These are phyloP conservation scores for Leucocoprinus birnbaumii DNA, from an alignment of 768 basidiomycete species.

Conservation along the genomic window DNA sequence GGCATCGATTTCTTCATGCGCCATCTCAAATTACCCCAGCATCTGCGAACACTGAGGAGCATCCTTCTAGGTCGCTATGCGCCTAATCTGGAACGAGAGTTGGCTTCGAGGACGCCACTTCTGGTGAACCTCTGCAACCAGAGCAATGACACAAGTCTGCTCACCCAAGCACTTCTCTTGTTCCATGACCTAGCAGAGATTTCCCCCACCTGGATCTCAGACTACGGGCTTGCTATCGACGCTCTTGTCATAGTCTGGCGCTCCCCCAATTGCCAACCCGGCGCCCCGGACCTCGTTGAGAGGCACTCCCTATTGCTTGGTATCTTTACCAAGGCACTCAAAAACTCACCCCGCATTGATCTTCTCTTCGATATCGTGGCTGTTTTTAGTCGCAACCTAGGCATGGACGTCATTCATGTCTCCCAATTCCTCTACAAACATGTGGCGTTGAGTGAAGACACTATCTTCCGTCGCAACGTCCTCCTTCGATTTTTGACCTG, in stretches of 20 bases:
- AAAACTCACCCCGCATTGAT: slow-evolving; percentile 76
- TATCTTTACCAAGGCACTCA: slow-evolving; percentile 73
- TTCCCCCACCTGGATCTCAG: slow-evolving; percentile 68
- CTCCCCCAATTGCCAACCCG: slow-evolving; percentile 41
- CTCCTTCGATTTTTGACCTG: slow-evolving; percentile 83
- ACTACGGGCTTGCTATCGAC: slow-evolving; percentile 65
- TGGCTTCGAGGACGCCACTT: slow-evolving; percentile 54
- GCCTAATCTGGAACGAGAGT: slow-evolving; percentile 67
- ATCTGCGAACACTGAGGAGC: slow-evolving; percentile 80
- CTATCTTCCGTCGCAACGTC: slow-evolving; percentile 75
- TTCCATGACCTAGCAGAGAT: slow-evolving; percentile 72
- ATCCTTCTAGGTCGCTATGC: slow-evolving; percentile 80
- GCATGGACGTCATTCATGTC: slow-evolving; percentile 76
- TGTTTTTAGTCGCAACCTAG: slow-evolving; percentile 74
- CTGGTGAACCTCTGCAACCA: slow-evolving; percentile 52
- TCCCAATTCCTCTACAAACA: slow-evolving; percentile 86
- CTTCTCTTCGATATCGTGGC: slow-evolving; percentile 86
- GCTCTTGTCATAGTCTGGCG: slow-evolving; percentile 76
- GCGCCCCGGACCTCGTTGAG: slow-evolving; percentile 50
- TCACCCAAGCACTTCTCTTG: slow-evolving; percentile 72
- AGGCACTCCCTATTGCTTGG: slow-evolving; percentile 65
- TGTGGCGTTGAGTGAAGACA: slow-evolving; percentile 70
- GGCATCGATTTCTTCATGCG: slow-evolving; percentile 83
- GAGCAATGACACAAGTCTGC: slow-evolving; percentile 43
- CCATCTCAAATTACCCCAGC: slow-evolving; percentile 73